Conservation (phyloP, 495 filamentous ascomycete genomes). For the Trichoderma orchidacearum region DNA sequence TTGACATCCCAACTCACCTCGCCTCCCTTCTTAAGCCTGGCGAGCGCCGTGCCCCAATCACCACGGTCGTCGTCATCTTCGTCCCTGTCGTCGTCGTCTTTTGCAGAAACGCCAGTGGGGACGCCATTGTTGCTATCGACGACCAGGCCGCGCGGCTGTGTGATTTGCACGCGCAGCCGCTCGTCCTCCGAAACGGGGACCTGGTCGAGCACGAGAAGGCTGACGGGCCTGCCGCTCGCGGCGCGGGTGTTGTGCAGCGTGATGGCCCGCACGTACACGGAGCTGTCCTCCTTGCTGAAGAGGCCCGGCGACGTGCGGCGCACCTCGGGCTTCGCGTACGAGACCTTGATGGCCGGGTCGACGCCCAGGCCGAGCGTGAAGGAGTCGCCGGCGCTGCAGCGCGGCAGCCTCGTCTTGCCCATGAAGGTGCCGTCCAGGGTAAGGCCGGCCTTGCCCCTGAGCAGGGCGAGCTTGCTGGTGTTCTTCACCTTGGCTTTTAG, state of each 20-base stretch:
- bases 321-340: constrained; percentile 48
- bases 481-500: constrained; percentile 52
- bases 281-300: constrained; percentile 43
- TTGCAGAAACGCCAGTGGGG: constrained; percentile 10
- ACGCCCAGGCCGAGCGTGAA: constrained; percentile 52
- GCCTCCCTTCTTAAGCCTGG: constrained; percentile 40
- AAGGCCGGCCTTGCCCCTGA: constrained; percentile 45
- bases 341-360: constrained; percentile 47
- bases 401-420: constrained; percentile 43
- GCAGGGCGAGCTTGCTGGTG: constrained; percentile 40
- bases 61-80: constrained; percentile 11
- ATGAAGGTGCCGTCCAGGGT: constrained; percentile 59
- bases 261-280: constrained; percentile 41
- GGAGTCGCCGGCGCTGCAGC: constrained; percentile 37
- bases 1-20: constrained; percentile 47
- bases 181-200: constrained; percentile 56
- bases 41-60: constrained; percentile 35
- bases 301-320: constrained; percentile 35
- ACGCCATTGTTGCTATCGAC: constrained; percentile 20
- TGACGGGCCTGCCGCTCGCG: constrained; percentile 26
- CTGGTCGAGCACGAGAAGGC: constrained; percentile 49
- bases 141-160: constrained; percentile 37
- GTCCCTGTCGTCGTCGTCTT: constrained; percentile 18
- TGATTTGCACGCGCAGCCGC: constrained; percentile 37
- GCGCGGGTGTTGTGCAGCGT: constrained; percentile 46